phyloP scores from a whole-genome alignment of 1,284 basidiomycete genomes.

The Clitocybe nebularis region DNA sequence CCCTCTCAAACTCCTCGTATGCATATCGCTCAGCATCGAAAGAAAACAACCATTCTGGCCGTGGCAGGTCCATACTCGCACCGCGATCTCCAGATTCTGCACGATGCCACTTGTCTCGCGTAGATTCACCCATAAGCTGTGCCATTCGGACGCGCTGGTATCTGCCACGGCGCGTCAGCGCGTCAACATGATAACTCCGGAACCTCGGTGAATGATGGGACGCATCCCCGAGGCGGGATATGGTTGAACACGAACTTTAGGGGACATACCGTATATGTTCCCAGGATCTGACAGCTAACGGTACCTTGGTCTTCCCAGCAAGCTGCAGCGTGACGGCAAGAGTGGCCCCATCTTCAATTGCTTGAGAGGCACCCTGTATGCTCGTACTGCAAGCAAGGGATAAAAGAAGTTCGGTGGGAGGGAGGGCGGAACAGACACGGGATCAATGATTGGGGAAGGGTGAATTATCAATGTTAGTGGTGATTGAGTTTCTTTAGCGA shows the following conservation, averaged over 20 bases:
- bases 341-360: conserved; percentile 6
- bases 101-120: conserved; percentile 10
- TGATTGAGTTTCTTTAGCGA: too few species aligned
- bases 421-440: background rate
- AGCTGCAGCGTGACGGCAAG: conserved; percentile 6
- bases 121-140: conserved; percentile 9
- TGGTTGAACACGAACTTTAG: background rate
- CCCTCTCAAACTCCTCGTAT: conserved; percentile 1
- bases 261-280: conserved; percentile 8
- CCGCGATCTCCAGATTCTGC: conserved; percentile 3
- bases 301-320: conserved; percentile 11
- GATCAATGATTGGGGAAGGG: background rate
- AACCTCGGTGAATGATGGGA: background rate
- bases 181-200: conserved; percentile 2
- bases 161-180: conserved; percentile 1
- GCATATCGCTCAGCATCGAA: conserved; percentile 10
- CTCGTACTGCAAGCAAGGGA: background rate
- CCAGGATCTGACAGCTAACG: conserved; percentile 12
- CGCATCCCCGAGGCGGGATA: conserved; percentile 6
- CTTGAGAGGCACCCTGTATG: conserved; percentile 8
- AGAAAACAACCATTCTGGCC: conserved; percentile 9
- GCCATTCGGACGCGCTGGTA: conserved; percentile 9
- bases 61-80: conserved; percentile 2
- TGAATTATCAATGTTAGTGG: too few species aligned
- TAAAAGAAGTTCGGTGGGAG: background rate